phyloP scores from a whole-genome alignment of 202 grass and related monocot genomes.

The Zoysia matrella region DNA sequence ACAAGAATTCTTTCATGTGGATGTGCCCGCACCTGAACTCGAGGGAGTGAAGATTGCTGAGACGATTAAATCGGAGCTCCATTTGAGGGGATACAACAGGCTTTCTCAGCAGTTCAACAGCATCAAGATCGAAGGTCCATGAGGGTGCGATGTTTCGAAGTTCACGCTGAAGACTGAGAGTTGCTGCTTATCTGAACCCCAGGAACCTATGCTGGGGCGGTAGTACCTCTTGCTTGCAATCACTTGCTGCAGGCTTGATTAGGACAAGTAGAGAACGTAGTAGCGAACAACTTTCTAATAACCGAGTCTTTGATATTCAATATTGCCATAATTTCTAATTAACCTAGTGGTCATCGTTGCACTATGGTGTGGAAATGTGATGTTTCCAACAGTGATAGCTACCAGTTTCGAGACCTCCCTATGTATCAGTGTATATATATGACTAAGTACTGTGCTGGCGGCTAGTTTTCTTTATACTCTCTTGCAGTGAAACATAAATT shows the following conservation, averaged over 20 bases:
- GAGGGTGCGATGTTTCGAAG: neutral
- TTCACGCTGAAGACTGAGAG: neutral
- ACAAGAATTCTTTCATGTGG: slow-evolving; percentile 76
- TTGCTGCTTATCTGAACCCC: slow-evolving; percentile 19
- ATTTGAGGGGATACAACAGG: slow-evolving; percentile 41
- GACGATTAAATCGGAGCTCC: slow-evolving; percentile 73
- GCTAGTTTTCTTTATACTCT: neutral
- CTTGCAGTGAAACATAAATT: too few species aligned
- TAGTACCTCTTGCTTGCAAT: slow-evolving; percentile 44
- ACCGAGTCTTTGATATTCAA: neutral
- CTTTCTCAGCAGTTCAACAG: slow-evolving; percentile 51
- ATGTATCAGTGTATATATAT: slow-evolving; percentile 41
- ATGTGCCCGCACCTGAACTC: slow-evolving; percentile 52
- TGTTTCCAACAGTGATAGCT: slow-evolving; percentile 18
- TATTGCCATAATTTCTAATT: slow-evolving; percentile 25
- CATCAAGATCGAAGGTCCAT: slow-evolving; percentile 63
- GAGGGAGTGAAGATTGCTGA: slow-evolving; percentile 61
- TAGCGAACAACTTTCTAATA: slow-evolving; percentile 22
- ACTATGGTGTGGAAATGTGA: slow-evolving; percentile 14
- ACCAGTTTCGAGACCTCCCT: neutral
- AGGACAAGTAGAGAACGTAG: slow-evolving; percentile 36
- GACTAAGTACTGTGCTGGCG: neutral
- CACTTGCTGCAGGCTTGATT: slow-evolving; percentile 48
- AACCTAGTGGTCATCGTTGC: slow-evolving; percentile 19
- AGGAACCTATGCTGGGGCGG: slow-evolving; percentile 1